Percentiles rank a stretch among this genome's conserved stretches.
phyloP scores from a whole-genome alignment of 176 grass and related monocot species.

The Ensete glaucum region DNA sequence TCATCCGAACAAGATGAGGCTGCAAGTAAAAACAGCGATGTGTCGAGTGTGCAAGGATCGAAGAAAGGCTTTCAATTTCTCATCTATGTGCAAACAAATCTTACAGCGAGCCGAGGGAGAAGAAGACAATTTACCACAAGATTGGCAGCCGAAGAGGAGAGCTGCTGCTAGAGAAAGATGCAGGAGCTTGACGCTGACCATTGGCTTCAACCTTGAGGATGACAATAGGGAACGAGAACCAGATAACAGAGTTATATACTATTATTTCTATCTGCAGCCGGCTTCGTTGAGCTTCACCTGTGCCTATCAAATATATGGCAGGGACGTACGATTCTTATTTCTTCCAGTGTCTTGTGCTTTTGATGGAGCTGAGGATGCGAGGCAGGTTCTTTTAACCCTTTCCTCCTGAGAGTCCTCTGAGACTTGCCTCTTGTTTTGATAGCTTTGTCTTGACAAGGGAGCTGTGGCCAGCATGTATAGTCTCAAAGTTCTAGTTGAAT shows the following conservation, averaged over 20 bases:
- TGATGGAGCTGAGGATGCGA: constrained; percentile 1
- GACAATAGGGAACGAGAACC: neutral
- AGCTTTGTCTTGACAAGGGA: no score
- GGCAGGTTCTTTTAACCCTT: neutral
- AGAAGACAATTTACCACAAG: neutral
- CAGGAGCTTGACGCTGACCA: neutral
- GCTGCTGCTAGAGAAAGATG: neutral
- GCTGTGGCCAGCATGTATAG: no score
- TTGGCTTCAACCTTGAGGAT: neutral
- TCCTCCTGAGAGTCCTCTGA: neutral
- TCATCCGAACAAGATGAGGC: no score
- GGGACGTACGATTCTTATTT: neutral
- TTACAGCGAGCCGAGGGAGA: neutral
- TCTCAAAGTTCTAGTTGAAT: no score
- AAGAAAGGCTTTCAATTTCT: neutral
- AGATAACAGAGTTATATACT: neutral
- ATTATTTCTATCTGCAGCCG: neutral
- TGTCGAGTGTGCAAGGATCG: no score
- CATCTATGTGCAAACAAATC: neutral
- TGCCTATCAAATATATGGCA: neutral
- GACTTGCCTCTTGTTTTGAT: neutral
- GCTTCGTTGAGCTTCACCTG: no score
- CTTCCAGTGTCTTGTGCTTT: neutral
- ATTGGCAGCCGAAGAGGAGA: neutral
- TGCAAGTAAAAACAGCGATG: no score